A percentile compares a stretch with the other conserved stretches of the same genome.
phyloP scores from a whole-genome alignment of 352 stramenopile genomes.

The Phytophthora colocasiae region DNA sequence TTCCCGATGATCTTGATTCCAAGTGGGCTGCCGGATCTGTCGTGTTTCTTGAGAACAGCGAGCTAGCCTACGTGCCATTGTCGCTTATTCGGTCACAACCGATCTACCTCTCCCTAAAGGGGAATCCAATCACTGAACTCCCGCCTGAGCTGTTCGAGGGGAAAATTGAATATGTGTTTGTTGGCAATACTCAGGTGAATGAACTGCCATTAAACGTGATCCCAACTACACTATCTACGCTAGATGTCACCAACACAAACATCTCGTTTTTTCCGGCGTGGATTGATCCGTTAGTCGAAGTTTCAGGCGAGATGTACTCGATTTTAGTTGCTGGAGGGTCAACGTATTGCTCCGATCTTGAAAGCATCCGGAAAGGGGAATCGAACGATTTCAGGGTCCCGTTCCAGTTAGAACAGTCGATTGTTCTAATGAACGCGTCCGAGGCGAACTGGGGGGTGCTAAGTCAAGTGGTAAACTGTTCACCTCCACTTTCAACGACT shows the following conservation, averaged over 20 bases:
- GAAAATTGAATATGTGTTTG: conserved; percentile 8
- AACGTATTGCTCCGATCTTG: conserved; percentile 15
- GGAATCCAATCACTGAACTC: conserved; percentile 12
- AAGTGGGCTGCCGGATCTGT: conserved; percentile 23
- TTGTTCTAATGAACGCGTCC: conserved; percentile 18
- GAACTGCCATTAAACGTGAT: conserved; percentile 13
- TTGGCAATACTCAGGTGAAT: conserved; percentile 6
- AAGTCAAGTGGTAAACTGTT: conserved; percentile 12
- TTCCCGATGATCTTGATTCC: conserved; percentile 42
- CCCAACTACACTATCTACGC: background rate
- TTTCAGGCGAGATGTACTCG: background rate
- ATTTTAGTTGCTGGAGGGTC: conserved; percentile 7
- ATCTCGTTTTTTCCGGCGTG: conserved; percentile 26
- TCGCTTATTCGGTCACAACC: conserved; percentile 9
- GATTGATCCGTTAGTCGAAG: conserved; percentile 22
- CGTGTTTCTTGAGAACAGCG: conserved; percentile 19
- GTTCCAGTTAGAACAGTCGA: background rate
- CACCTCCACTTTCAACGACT: background rate
- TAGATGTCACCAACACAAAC: conserved; percentile 19
- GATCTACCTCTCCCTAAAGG: conserved; percentile 12
- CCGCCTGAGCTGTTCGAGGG: conserved; percentile 20
- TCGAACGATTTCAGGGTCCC: conserved; percentile 7
- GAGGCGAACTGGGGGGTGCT: conserved; percentile 19
- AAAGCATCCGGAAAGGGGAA: conserved; percentile 10
- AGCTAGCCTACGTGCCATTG: conserved; percentile 7